Evolutionary conservation across 495 filamentous ascomycete genomes (phyloP), one percentile per base, ranked within the genome.

Genomic region (Parmelia sp.): DNA sequence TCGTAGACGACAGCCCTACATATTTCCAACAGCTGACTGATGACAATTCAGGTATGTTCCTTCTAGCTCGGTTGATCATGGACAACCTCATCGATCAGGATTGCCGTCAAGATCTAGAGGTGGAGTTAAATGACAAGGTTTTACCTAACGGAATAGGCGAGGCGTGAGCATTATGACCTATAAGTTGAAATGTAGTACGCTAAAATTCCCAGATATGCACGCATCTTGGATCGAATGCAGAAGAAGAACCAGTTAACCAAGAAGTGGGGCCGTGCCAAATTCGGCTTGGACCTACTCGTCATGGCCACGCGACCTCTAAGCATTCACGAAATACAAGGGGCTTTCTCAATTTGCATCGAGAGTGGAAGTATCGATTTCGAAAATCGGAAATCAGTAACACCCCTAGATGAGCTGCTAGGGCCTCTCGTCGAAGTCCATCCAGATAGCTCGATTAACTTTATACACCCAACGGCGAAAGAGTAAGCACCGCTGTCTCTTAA

Each of bases 381-480:
- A 2, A 31, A 56, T 19, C 56, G 71, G 14, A 57, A 35, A 47
- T 53, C 62, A 14, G 42, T 40, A 39, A 63, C 23, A 42, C 63
- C 61, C 6, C 40, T 72, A n/a, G 53, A 44, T 25, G 57, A 60
- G 57, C 62, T 70, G 25, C 66, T 72, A 45, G 71, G 71, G 17
- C 62, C 71, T 7, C 66, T 73, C 11, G 58, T 73, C 9, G 71
- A 72, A 31, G 27, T 70, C 23, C 63, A 67, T 35, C 42, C n/a
- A 27, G 63, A 70, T 33, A 61, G 59, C 4, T 57, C 25, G 9
- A 40, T 73, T 6, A 55, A 40, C 19, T 73, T 73, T n/a, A 59
- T 71, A 25, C 71, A 73, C 57, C 65, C 67, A 55, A 69, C 68
- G 14, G 70, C 68, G 3, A 70, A 65, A 58, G 64, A 70, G 71